Evolutionary conservation across 306 rosid genomes (phyloP), one percentile per base, ranked within the genome.

Genomic region (Heteromeles arbutifolia): DNA sequence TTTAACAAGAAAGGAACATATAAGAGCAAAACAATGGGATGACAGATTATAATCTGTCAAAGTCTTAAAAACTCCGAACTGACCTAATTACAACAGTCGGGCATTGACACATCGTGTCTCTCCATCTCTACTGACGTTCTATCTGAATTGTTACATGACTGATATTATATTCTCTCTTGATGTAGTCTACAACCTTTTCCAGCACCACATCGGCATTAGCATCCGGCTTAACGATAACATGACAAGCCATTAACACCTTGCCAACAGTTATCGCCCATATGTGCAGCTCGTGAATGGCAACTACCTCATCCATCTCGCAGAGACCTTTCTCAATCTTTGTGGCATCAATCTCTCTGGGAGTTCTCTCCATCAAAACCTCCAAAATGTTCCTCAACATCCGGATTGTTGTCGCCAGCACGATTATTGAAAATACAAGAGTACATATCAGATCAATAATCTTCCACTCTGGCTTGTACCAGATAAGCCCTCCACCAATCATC

Each of bases 361-460:
- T 89, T 68, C 86, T 85, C 86, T 89, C 90, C 90, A 85, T 83
- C 70, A 84, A 75, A 78, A 87, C 85, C 81, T 90, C 93, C 56
- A 82, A 78, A 76, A 89, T 82, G 78, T 80, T 83, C 65, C 86
- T 74, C 77, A 92, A 72, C 90, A 90, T 87, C 72, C 86, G 67
- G 77, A 92, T 78, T 11, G 85, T 83, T 53, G 91, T 88, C 61
- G 64, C 79, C 14, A 77, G 74, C 73, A 85, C 88, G 24, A 83
- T 64, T 11, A 26, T 70, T 12, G 87, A 84, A 69, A 87, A 90
- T 53, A 80, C 69, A 15, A 89, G 84, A 43, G 86, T 75, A 74
- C 79, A 88, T 54, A 75, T 78, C 62, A 81, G 84, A 72, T 87
- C 91, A 44, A 87, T 69, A 68, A 83, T 77, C 91, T 74, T 87